Percentiles rank a stretch among this genome's conserved stretches.
Conservation (phyloP, 176 grass and related monocot genomes). For the Alopecurus myosuroides region DNA sequence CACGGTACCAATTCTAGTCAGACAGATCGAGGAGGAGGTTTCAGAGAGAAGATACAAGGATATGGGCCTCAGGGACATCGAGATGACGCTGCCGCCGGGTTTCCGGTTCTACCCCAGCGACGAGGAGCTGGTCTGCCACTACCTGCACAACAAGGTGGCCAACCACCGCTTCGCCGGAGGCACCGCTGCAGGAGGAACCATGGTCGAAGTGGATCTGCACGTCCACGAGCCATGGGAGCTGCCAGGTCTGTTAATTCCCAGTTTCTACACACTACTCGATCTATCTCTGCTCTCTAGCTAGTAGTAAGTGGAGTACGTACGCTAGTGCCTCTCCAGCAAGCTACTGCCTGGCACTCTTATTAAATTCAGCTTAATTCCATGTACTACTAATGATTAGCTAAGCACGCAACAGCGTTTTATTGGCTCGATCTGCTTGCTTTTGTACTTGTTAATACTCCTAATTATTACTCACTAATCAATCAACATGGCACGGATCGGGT, state of each 20-base stretch:
- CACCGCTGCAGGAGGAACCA: slow-evolving; percentile 1
- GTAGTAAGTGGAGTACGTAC: no score
- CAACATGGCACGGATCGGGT: background rate
- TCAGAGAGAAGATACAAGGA: background rate
- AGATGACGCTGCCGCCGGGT: slow-evolving; percentile 65
- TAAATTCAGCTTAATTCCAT: background rate
- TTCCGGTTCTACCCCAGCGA: slow-evolving; percentile 73
- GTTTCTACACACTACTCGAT: background rate
- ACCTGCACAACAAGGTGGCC: slow-evolving; percentile 64
- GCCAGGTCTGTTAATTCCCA: slow-evolving; percentile 37
- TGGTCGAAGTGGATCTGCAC: slow-evolving; percentile 77
- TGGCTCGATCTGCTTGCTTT: background rate
- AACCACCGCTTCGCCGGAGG: slow-evolving; percentile 34
- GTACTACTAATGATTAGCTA: slow-evolving; percentile 19
- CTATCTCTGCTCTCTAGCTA: background rate
- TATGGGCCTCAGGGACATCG: slow-evolving; percentile 63
- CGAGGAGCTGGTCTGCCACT: slow-evolving; percentile 75
- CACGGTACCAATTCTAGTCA: background rate
- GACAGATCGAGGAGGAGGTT: background rate
- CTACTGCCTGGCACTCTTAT: background rate
- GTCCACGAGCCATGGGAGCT: slow-evolving; percentile 73
- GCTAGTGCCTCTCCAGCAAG: slow-evolving; percentile 15
- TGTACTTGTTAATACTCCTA: slow-evolving; percentile 3
- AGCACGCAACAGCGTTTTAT: slow-evolving; percentile 17
- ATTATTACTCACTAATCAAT: background rate